Evolutionary conservation across 805 yeast species (phyloP), one percentile per base, ranked within the genome.

Genomic region (Lachancea mirantina): DNA sequence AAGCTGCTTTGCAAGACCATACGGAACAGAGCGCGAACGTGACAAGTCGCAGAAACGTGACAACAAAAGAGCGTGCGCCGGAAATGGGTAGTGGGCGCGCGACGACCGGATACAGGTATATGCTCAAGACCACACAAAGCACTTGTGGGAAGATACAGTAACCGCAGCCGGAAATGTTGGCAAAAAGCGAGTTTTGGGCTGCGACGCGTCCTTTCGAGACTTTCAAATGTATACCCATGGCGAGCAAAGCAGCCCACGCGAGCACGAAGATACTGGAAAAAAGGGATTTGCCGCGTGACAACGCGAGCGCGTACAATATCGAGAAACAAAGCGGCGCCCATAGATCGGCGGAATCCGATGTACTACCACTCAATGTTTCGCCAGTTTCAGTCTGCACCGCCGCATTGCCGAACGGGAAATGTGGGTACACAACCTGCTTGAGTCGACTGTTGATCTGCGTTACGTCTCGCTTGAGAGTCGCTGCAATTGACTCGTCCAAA

Each of bases 241-340:
- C 39, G 5, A 46, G 26, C 24, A 57, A 31, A 1, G 49, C 28
- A 2, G 40, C 30, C 63, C 63, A 58, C 19, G 52, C 47, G 5
- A 49, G 40, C 14, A 56, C 47, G 27, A 58, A 58, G 5, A 52
- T 30, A 25, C 55, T 47, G 6, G 63, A 55, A 36, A 58, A 58
- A 7, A 48, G 38, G 1, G 56, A 40, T 24, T 49, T 52, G 3
- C 42, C 38, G 5, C 37, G 42, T 2, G 63, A 55, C 6, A 51
- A 48, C n/a, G 51, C 47, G 22, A 56, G 34, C 5, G 61, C 45
- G 32, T 52, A 58, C 3, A 44, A 28, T 2, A 58, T 46, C 17
- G 55, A 46, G 19, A 58, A 55, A 4, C 49, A 32, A 9, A 58
- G 33, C 1, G 63, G 63, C 1, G 63, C 63, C 63, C 63, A 58